phyloP scores from a whole-genome alignment of 352 stramenopile species.

The Lagenidium sp. region DNA sequence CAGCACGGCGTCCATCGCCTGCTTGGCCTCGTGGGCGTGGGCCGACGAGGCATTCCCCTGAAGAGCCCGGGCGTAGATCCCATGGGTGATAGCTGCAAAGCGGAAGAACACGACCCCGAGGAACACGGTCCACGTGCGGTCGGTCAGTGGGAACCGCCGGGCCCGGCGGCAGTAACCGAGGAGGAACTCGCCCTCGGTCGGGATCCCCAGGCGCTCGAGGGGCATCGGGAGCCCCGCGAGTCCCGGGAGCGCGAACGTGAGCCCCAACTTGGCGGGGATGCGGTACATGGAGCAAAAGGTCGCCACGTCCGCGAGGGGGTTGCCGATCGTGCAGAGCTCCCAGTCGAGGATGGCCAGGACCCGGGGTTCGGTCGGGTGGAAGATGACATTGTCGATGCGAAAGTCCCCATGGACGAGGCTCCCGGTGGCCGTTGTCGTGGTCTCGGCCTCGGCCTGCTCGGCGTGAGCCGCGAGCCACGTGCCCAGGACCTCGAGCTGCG shows the following conservation, averaged over 20 bases:
- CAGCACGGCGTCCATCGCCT: constrained; percentile 57
- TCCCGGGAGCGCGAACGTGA: constrained; percentile 48
- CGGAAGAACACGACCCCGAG: constrained; percentile 63
- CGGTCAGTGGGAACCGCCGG: constrained; percentile 34
- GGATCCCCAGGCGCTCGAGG: constrained; percentile 54
- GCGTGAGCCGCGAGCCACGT: constrained; percentile 42
- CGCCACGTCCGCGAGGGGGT: constrained; percentile 74
- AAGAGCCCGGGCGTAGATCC: constrained; percentile 64
- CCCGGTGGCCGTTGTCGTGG: constrained; percentile 6
- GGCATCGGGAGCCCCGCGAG: constrained; percentile 18
- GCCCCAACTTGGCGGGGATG: constrained; percentile 23
- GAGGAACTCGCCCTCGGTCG: constrained; percentile 44
- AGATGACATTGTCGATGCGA: constrained; percentile 83
- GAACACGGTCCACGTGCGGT: constrained; percentile 67
- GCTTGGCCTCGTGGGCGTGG: constrained; percentile 57
- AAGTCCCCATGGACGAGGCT: constrained; percentile 84
- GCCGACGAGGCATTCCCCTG: constrained; percentile 75
- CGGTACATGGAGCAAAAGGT: constrained; percentile 53
- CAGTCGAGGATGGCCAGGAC: constrained; percentile 83
- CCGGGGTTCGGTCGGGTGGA: constrained; percentile 74
- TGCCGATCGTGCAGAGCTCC: constrained; percentile 83
- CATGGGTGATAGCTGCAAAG: constrained; percentile 72
- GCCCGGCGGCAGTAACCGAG: constrained; percentile 51
- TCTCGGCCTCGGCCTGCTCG: constrained; percentile 39
- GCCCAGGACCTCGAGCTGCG: constrained; percentile 34